These are phyloP conservation scores for Amyloporia xantha DNA, from an alignment of 768 basidiomycete genomes.

Conservation along the genomic window DNA sequence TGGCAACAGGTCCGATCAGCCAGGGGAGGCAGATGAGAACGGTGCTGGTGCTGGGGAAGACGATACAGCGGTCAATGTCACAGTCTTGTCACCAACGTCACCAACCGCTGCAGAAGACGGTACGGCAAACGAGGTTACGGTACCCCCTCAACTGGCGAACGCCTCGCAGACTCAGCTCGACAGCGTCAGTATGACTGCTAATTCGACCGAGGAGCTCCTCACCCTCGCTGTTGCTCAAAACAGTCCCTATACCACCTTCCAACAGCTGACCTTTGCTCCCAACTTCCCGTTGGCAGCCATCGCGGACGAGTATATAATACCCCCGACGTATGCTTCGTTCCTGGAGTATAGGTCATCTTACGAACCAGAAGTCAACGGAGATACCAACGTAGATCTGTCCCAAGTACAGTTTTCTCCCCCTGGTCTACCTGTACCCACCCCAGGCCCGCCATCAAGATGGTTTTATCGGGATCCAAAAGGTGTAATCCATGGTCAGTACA, in stretches of 20 bases:
- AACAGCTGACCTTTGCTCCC: constrained; percentile 81
- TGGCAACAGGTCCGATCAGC: constrained; percentile 48
- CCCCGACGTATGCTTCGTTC: constrained; percentile 81
- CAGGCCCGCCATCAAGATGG: constrained; percentile 68
- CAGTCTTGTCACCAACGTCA: constrained; percentile 53
- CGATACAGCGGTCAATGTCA: constrained; percentile 45
- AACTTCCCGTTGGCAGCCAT: constrained; percentile 84
- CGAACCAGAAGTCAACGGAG: constrained; percentile 49
- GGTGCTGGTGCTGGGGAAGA: constrained; percentile 37
- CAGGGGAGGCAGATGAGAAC: constrained; percentile 34
- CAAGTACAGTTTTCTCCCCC: constrained; percentile 74
- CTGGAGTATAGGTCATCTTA: constrained; percentile 58
- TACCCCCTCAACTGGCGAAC: constrained; percentile 21
- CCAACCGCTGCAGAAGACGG: constrained; percentile 16
- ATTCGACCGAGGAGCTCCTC: constrained; percentile 58
- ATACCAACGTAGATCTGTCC: constrained; percentile 38
- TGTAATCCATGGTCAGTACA: constrained; percentile 61
- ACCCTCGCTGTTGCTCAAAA: constrained; percentile 63
- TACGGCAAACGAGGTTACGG: constrained; percentile 37
- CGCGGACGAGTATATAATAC: constrained; percentile 87
- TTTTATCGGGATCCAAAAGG: constrained; percentile 81
- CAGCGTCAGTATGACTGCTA: constrained; percentile 26
- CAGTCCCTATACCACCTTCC: constrained; percentile 88
- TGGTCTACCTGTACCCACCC: constrained; percentile 67
- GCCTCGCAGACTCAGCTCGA: constrained; percentile 24